These are phyloP conservation scores for Berberis vulgaris DNA, from an alignment of 164 flowering plant species.

Conservation along the genomic window DNA sequence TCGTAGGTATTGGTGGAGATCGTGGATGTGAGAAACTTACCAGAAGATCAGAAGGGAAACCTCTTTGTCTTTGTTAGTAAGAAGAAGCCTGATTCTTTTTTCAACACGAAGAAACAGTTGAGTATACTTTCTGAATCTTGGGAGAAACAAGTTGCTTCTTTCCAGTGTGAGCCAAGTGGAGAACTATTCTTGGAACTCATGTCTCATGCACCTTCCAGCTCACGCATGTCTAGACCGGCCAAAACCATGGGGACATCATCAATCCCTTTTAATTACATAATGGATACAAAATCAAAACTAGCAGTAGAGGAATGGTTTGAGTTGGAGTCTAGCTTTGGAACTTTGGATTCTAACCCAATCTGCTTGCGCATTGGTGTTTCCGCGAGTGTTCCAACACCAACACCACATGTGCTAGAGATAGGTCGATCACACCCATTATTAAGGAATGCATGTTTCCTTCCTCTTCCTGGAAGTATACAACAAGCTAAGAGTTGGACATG, in stretches of 20 bases:
- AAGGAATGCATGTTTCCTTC: too few species aligned
- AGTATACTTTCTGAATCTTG: conserved; percentile 51
- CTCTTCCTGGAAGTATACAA: too few species aligned
- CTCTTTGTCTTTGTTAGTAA: conserved; percentile 54
- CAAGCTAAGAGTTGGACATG: too few species aligned
- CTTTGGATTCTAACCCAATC: conserved; percentile 38
- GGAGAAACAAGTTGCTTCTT: conserved; percentile 59
- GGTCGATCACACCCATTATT: conserved; percentile 27
- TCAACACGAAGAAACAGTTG: conserved; percentile 41
- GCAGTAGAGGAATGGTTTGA: conserved; percentile 69
- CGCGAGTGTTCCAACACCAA: conserved; percentile 45
- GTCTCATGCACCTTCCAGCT: conserved; percentile 32
- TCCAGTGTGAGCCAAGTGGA: conserved; percentile 77
- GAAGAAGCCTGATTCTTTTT: conserved; percentile 59
- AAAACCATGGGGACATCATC: conserved; percentile 51
- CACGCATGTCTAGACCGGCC: conserved; percentile 22
- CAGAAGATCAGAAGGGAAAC: conserved; percentile 52
- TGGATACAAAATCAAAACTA: conserved; percentile 37
- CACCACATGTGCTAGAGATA: conserved; percentile 46
- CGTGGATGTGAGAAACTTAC: conserved; percentile 53
- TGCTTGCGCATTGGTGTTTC: conserved; percentile 60
- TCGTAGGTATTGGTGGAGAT: conserved; percentile 70
- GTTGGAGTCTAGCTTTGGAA: conserved; percentile 36
- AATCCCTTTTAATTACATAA: conserved; percentile 43
- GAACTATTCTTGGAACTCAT: conserved; percentile 58